These are phyloP conservation scores for Amanita subjunquillea DNA, from an alignment of 768 basidiomycete species.

Conservation along the genomic window DNA sequence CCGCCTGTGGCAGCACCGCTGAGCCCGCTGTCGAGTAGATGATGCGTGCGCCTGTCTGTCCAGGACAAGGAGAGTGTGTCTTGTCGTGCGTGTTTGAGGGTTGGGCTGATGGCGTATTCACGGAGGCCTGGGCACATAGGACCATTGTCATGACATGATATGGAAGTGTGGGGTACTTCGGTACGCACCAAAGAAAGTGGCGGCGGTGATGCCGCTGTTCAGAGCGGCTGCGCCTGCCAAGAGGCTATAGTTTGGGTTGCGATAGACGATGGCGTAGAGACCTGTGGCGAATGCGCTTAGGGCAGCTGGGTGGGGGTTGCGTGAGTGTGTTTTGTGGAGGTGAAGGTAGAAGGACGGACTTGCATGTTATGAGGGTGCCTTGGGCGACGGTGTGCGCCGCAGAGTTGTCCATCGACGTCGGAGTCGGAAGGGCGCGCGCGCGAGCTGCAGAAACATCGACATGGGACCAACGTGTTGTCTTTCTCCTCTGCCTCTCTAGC, in stretches of 20 bases:
- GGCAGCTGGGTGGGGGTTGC: constrained; percentile 31
- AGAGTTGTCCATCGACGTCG: constrained; percentile 19
- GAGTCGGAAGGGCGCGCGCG: neutral
- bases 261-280: constrained; percentile 31
- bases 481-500: constrained; percentile 2
- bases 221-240: constrained; percentile 52
- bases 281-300: constrained; percentile 42
- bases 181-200: constrained; percentile 69
- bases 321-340: constrained; percentile 16
- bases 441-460: neutral
- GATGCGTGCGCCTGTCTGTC: constrained; percentile 45
- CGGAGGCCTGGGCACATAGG: constrained; percentile 41
- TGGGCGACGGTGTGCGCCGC: constrained; percentile 35
- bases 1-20: constrained; percentile 67
- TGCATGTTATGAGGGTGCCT: constrained; percentile 64
- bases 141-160: neutral
- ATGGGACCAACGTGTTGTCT: constrained; percentile 30
- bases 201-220: constrained; percentile 63
- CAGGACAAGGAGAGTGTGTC: constrained; percentile 22
- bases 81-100: constrained; percentile 38
- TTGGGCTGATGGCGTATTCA: constrained; percentile 66
- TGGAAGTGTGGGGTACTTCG: neutral
- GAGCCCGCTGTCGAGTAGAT: constrained; percentile 60
- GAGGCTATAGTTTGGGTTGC: constrained; percentile 34
- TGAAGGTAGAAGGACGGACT: constrained; percentile 47